phyloP scores from a whole-genome alignment of 306 rosid genomes.

The Prunus padus region DNA sequence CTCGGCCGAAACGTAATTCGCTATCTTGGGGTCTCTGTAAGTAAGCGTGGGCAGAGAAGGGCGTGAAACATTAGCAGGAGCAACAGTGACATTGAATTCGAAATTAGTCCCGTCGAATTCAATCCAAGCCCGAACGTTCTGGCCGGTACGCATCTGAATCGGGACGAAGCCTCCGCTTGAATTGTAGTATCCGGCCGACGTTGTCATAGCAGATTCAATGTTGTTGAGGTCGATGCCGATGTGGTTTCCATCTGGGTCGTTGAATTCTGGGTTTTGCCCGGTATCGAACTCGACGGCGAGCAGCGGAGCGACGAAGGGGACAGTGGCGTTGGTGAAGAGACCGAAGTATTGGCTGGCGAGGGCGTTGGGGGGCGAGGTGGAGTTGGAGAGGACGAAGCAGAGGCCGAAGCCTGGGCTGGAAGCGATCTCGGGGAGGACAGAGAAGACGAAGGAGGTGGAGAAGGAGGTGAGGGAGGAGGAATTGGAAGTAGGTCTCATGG shows the following conservation, averaged over 20 bases:
- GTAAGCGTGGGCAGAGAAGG: conserved; percentile 59
- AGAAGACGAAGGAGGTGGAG: conserved; percentile 84
- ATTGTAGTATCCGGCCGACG: conserved; percentile 58
- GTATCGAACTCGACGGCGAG: conserved; percentile 84
- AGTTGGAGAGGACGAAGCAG: conserved; percentile 66
- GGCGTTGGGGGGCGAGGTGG: conserved; percentile 67
- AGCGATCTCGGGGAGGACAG: conserved; percentile 53
- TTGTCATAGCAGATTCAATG: not conserved
- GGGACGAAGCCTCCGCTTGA: conserved; percentile 54
- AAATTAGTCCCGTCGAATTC: conserved; percentile 57
- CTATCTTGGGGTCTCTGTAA: conserved; percentile 41
- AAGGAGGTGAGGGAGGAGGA: conserved; percentile 50
- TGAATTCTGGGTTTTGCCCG: conserved; percentile 77
- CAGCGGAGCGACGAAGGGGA: conserved; percentile 46
- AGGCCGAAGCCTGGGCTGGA: conserved; percentile 83
- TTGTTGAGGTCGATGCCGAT: conserved; percentile 75
- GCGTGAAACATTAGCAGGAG: conserved; percentile 54
- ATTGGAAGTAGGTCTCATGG: conserved; percentile 28
- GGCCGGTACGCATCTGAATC: conserved; percentile 56
- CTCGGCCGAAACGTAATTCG: conserved; percentile 57
- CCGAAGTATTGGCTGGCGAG: conserved; percentile 86
- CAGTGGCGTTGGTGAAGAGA: conserved; percentile 58
- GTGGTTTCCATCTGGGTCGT: conserved; percentile 68
- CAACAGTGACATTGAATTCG: conserved; percentile 61
- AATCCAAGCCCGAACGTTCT: conserved; percentile 75